These are phyloP conservation scores for Cnidoscolus chayamansa DNA, from an alignment of 441 rosid species.

Conservation along the genomic window DNA sequence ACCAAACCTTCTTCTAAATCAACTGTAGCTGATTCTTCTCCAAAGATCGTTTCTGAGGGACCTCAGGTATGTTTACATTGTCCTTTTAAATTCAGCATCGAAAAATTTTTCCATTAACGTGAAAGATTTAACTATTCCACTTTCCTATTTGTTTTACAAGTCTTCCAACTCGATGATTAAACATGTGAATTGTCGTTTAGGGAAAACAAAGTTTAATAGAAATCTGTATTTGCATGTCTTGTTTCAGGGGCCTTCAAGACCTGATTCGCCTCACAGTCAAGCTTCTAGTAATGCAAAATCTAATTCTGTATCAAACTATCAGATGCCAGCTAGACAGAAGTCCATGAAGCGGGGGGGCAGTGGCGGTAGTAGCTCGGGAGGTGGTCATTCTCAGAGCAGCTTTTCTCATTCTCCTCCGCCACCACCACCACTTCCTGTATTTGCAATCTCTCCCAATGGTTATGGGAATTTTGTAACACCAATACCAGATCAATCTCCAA, in stretches of 20 bases:
- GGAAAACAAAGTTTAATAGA: not conserved
- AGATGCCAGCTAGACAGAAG: constrained; percentile 34
- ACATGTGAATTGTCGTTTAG: too few species aligned
- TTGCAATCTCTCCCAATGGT: constrained; percentile 34
- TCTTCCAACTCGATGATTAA: too few species aligned
- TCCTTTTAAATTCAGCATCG: too few species aligned
- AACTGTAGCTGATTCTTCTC: too few species aligned
- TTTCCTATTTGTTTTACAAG: too few species aligned
- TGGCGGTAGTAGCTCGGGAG: constrained; percentile 24
- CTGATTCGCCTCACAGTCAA: constrained; percentile 40
- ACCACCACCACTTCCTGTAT: constrained; percentile 37
- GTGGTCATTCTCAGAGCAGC: constrained; percentile 30
- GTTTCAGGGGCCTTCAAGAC: constrained; percentile 42
- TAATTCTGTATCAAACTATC: constrained; percentile 37
- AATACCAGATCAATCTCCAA: constrained; percentile 33
- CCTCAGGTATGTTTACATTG: constrained; percentile 11
- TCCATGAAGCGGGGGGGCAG: constrained; percentile 38
- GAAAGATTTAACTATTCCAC: too few species aligned
- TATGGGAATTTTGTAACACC: constrained; percentile 29
- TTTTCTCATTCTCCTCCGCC: constrained; percentile 29
- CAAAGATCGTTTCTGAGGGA: constrained; percentile 35
- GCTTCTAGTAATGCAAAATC: constrained; percentile 37
- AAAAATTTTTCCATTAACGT: too few species aligned
- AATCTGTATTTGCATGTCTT: not conserved
- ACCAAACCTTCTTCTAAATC: constrained; percentile 31